Percentiles rank a stretch among this genome's conserved stretches.
Evolutionary conservation across 2,329 filamentous ascomycete genomes (phyloP).

Genomic region (Fusarium sp.): DNA sequence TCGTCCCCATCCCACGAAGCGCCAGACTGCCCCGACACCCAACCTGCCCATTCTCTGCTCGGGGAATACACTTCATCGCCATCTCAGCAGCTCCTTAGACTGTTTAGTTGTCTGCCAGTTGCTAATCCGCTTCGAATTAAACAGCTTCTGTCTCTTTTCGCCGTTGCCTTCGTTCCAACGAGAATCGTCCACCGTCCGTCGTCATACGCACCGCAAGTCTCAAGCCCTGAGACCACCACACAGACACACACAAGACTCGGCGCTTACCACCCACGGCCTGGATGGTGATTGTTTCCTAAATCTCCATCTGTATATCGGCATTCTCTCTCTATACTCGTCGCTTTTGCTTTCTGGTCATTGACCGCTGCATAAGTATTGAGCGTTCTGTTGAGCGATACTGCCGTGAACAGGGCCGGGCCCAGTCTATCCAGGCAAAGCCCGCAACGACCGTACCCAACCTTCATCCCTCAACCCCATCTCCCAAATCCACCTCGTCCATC

Average conservation of each 20-base stretch:
- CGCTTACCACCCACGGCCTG: constrained; percentile 53
- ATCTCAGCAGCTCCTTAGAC: constrained; percentile 14
- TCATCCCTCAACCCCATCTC: constrained; percentile 33
- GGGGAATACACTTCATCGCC: constrained; percentile 24
- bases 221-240: constrained; percentile 43
- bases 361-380: constrained; percentile 46
- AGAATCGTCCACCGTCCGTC: constrained; percentile 40
- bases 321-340: constrained; percentile 36
- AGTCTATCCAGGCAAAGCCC: constrained; percentile 52
- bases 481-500: constrained; percentile 38
- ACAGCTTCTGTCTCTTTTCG: constrained; percentile 18
- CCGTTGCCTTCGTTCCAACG: constrained; percentile 38
- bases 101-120: constrained; percentile 25
- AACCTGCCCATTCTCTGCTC: constrained; percentile 29
- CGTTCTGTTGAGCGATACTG: constrained; percentile 47
- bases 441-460: constrained; percentile 47
- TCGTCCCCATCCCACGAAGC: constrained; percentile 44
- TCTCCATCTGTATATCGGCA: constrained; percentile 38
- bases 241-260: constrained; percentile 44
- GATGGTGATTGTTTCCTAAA: constrained; percentile 49
- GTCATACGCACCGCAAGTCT: constrained; percentile 50
- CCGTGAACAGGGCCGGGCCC: constrained; percentile 45
- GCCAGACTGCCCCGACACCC: constrained; percentile 39
- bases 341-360: constrained; percentile 40
- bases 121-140: constrained; percentile 39